phyloP scores from a whole-genome alignment of 116 monocot species.

The Dioscorea cayenensis region DNA sequence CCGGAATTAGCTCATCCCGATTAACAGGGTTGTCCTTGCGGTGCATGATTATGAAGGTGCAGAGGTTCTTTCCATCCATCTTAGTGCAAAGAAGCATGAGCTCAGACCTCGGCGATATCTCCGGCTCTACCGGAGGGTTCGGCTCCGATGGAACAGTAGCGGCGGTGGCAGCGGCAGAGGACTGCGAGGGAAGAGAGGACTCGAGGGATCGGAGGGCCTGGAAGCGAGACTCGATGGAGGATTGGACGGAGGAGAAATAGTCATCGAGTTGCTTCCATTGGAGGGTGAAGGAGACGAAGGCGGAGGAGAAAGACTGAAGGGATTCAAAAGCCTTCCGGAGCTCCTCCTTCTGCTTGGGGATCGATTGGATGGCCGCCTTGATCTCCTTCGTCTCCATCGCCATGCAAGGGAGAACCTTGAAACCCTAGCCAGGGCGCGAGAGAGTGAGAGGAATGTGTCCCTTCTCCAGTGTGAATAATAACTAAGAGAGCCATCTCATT shows the following conservation, averaged over 20 bases:
- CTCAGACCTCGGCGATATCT: conserved; percentile 20
- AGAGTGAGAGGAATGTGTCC: no score
- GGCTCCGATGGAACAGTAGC: neutral
- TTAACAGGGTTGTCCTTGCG: conserved; percentile 27
- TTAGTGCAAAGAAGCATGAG: conserved; percentile 32
- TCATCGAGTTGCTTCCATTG: conserved; percentile 61
- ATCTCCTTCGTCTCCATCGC: conserved; percentile 16
- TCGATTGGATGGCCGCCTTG: conserved; percentile 28
- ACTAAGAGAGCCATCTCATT: no score
- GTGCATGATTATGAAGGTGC: conserved; percentile 27
- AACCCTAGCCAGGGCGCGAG: neutral
- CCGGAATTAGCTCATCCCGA: conserved; percentile 28
- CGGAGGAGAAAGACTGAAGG: conserved; percentile 33
- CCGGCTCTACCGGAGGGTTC: neutral
- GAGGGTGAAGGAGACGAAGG: conserved; percentile 31
- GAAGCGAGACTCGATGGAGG: conserved; percentile 43
- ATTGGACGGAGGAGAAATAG: conserved; percentile 37
- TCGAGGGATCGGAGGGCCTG: conserved; percentile 26
- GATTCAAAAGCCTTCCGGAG: conserved; percentile 52
- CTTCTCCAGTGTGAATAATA: no score
- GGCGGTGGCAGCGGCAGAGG: neutral
- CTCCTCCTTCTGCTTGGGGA: conserved; percentile 51
- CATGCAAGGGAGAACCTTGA: neutral
- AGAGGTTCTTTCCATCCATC: conserved; percentile 48
- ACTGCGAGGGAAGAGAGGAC: neutral